Conservation (phyloP, 176 grass and related monocot genomes). For the Themeda triandra region DNA sequence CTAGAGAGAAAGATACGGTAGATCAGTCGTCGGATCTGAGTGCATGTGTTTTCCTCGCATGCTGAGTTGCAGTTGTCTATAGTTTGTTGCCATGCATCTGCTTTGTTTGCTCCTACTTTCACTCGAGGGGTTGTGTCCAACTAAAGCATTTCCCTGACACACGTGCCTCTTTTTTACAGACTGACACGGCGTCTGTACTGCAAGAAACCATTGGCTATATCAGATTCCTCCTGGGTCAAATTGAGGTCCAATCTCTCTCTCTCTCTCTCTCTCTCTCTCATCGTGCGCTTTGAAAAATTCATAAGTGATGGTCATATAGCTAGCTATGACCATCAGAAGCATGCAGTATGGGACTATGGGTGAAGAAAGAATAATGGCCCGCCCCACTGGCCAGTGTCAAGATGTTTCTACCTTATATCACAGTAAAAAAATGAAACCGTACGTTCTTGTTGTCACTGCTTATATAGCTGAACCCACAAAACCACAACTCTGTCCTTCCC, state of each 20-base stretch:
- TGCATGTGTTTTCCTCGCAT: neutral
- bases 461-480: neutral
- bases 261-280: neutral
- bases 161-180: slow-evolving; percentile 56
- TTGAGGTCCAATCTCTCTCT: slow-evolving; percentile 75
- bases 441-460: neutral
- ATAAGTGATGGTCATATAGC: neutral
- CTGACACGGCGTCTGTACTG: slow-evolving; percentile 95
- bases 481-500: neutral
- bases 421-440: neutral
- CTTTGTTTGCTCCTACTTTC: slow-evolving; percentile 19
- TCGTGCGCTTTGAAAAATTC: neutral
- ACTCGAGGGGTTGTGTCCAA: slow-evolving; percentile 61
- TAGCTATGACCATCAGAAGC: slow-evolving; percentile 17
- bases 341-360: slow-evolving; percentile 22
- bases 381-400: neutral
- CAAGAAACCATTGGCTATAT: slow-evolving; percentile 98
- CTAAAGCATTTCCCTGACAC: slow-evolving; percentile 72
- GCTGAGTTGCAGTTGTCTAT: slow-evolving; percentile 33
- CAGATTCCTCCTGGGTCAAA: slow-evolving; percentile 93
- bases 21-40: slow-evolving; percentile 8
- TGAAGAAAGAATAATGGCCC: neutral
- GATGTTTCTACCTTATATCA: neutral
- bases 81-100: slow-evolving; percentile 35
- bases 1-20: neutral